Conservation (phyloP, 805 yeast genomes). For the Myxozyma geophila region DNA sequence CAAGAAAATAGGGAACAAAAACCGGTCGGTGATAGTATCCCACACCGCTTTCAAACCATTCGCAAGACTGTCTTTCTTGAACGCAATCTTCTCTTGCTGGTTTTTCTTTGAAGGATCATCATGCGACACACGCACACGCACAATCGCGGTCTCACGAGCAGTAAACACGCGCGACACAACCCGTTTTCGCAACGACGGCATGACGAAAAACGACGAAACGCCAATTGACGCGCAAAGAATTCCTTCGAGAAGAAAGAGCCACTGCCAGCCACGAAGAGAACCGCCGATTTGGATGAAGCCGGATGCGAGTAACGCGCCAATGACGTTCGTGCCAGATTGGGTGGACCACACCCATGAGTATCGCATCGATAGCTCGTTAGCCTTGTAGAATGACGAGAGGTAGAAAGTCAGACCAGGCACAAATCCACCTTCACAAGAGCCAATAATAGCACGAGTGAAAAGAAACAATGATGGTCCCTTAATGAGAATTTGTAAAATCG, state of each 20-base stretch:
- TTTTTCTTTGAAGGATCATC: conserved; percentile 51
- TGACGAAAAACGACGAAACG: conserved; percentile 48
- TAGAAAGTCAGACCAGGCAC: conserved; percentile 67
- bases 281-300: conserved; percentile 56
- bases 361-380: conserved; percentile 61
- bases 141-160: conserved; percentile 59
- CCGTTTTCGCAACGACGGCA: conserved; percentile 27
- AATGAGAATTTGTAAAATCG: conserved; percentile 55
- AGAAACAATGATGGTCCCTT: conserved; percentile 47
- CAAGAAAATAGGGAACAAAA: conserved; percentile 25
- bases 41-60: conserved; percentile 38
- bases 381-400: conserved; percentile 68
- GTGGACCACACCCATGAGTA: conserved; percentile 66
- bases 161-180: conserved; percentile 39
- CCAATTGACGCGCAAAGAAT: conserved; percentile 60
- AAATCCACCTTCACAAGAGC: conserved; percentile 69
- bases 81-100: conserved; percentile 35
- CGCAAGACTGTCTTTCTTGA: conserved; percentile 56
- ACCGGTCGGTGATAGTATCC: conserved; percentile 17
- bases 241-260: conserved; percentile 67
- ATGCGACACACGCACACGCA: conserved; percentile 61
- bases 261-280: conserved; percentile 60
- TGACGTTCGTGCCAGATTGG: conserved; percentile 53
- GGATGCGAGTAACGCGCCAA: conserved; percentile 56
- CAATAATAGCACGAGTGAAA: conserved; percentile 57